A percentile compares a stretch with the other conserved stretches of the same genome.
Conservation (phyloP, 2,329 filamentous ascomycete genomes). For the Pseudonectria buxi region DNA sequence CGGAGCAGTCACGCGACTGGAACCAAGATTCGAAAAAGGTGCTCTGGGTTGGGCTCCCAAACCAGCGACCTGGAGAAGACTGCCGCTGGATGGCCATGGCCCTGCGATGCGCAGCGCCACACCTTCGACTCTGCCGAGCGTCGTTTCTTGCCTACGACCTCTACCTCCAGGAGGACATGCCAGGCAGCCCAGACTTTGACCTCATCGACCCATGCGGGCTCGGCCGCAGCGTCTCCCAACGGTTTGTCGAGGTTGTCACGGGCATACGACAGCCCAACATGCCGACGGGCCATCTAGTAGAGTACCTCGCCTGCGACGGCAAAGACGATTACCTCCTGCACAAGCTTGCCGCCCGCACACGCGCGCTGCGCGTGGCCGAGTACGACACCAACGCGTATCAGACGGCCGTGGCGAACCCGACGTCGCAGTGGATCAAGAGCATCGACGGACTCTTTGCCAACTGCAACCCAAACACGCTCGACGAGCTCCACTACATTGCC, state of each 20-base stretch:
- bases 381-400: constrained; percentile 32
- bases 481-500: constrained; percentile 37
- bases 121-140: constrained; percentile 36
- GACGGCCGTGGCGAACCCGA: constrained; percentile 31
- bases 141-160: constrained; percentile 38
- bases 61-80: constrained; percentile 30
- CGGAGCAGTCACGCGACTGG: constrained; percentile 27
- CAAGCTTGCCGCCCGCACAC: constrained; percentile 20
- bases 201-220: constrained; percentile 35
- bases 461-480: constrained; percentile 36
- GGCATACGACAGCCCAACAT: constrained; percentile 33
- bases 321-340: constrained; percentile 19
- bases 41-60: constrained; percentile 41
- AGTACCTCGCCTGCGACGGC: constrained; percentile 26
- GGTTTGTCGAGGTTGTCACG: constrained; percentile 39
- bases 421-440: constrained; percentile 35
- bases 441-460: constrained; percentile 40
- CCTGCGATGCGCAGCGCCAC: constrained; percentile 29
- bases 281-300: constrained; percentile 26
- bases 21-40: constrained; percentile 28
- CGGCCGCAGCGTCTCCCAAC: constrained; percentile 34
- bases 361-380: constrained; percentile 23
- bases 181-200: constrained; percentile 30
- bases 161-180: constrained; percentile 28
- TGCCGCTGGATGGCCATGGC: constrained; percentile 37